phyloP scores from a whole-genome alignment of 225 moss, liverwort and hornwort species.

The Lunularia cruciata region DNA sequence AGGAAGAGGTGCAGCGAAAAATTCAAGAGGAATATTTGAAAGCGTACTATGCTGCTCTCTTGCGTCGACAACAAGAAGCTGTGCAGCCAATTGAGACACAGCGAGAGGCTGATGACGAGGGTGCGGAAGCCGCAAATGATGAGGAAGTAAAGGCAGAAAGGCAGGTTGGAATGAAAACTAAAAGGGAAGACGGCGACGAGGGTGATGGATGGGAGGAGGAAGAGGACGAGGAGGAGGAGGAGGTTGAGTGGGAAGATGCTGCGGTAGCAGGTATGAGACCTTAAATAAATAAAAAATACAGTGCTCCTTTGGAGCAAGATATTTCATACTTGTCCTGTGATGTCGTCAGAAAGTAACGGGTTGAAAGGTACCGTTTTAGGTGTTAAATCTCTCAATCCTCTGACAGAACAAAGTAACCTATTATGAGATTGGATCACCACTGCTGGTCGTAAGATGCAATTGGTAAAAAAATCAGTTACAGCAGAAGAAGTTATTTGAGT shows the following conservation, averaged over 20 bases:
- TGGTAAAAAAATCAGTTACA: too few relatives aligned
- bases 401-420: too few relatives aligned
- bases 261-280: constrained; percentile 57
- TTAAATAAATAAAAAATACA: too few relatives aligned
- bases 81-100: constrained; percentile 17
- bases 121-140: constrained; percentile 17
- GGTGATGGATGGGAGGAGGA: constrained; percentile 34
- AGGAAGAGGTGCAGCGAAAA: constrained; percentile 65
- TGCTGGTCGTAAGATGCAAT: too few relatives aligned
- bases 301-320: too few relatives aligned
- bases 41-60: constrained; percentile 87
- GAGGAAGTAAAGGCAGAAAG: constrained; percentile 30
- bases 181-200: constrained; percentile 30
- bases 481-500: too few relatives aligned
- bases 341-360: too few relatives aligned
- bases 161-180: constrained; percentile 32
- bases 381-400: too few relatives aligned
- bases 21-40: constrained; percentile 93
- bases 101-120: background rate
- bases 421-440: too few relatives aligned
- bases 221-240: constrained; percentile 46
- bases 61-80: constrained; percentile 41
- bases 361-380: too few relatives aligned
- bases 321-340: too few relatives aligned
- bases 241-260: constrained; percentile 92